Base-by-base conservation (phyloP, 2,329 filamentous ascomycete genomes). In the Huntiella decipiens region DNA sequence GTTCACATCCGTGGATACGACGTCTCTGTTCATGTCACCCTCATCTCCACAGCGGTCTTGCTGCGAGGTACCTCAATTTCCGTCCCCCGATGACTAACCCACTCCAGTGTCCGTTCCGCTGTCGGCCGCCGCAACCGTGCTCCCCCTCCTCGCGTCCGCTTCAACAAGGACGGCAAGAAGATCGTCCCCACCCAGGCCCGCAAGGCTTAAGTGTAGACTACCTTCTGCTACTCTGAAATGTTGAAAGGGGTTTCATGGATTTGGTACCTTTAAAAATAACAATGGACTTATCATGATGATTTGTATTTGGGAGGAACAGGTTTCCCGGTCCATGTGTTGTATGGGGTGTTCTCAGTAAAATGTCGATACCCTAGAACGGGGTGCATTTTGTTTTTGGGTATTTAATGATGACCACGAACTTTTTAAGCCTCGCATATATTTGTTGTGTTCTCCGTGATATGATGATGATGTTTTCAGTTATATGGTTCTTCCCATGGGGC, bases 81-180 rank as follows among this genome's bases (percentile, higher is more conserved):
- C 22, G 22, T 28, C 22, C 22, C 22, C 15, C 15, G 58, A 66
- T 70, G 61, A 73, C 67, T 60, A 44, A 51, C 52, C 46, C 46
- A 42, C 33, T 45, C 57, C 60, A 96, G 91, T 80, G 91, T 98
- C 67, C 91, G 91, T 62, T 98, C 91, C 57, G 78, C 83, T 58
- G 87, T 82, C 64, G 91, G 92, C 61, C 88, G 91, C 67, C 91
- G 91, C 71, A 98, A 98, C 84, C 85, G 91, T 68, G 88, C 88
- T 61, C 92, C 91, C 61, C 91, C 91, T 58, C 91, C 91, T 63
- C 79, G 91, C 65, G 87, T 98, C 62, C 77, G 91, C 62, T 98
- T 93, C 85, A 98, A 98, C 83, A 95, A 96, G 82, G 91, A 98
- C 65, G 88, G 87, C 76, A 98, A 98, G 86, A 98, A 98, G 82